Base-by-base conservation (phyloP, 306 rosid genomes). In the Trifolium fragiferum region DNA sequence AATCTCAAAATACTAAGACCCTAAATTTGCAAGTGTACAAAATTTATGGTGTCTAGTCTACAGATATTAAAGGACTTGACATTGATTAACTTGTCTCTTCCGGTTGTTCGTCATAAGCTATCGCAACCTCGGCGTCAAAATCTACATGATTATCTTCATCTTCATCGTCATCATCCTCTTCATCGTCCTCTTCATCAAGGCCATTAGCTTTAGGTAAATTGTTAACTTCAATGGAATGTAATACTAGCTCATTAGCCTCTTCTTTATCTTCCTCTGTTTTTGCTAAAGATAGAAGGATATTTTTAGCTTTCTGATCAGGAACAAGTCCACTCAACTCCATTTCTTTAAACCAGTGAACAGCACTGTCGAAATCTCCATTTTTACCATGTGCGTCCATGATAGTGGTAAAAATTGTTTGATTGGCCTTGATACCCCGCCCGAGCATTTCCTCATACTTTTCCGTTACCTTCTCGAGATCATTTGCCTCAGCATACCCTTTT, bases 361-460 rank as follows among this genome's bases (percentile, higher is more conserved):
- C 97, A 78, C 80, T 84, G 19, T 77, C 92, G 21, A 94, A 94
- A 70, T 88, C 95, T 27, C 72, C 85, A 81, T 84, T 87, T 82
- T 84, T 94, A 21, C 99, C 99, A 81, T 85, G 76, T 10, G 92
- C 95, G 82, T 92, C 99, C 99, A 94, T 94, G 72, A 94, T 87
- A 7, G 87, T 88, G 57, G 96, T 90, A 80, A 90, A 78, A 70
- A 92, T 83, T 15, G 89, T 89, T 74, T 83, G 90, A 82, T 90
- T 92, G 68, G 85, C 77, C 82, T 80, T 86, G 57, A 92, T 70
- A 43, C 97, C 89, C 3, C 80, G 59, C 65, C 41, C 70, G 76
- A 66, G 90, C 95, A 94, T 86, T 84, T 92, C 94, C 82, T 90
- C 93, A 16, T 88, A 92, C 76, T 66, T 92, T 70, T 79, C 84